These are phyloP conservation scores for Podaxis rugospora DNA, from an alignment of 768 basidiomycete species.

Conservation along the genomic window DNA sequence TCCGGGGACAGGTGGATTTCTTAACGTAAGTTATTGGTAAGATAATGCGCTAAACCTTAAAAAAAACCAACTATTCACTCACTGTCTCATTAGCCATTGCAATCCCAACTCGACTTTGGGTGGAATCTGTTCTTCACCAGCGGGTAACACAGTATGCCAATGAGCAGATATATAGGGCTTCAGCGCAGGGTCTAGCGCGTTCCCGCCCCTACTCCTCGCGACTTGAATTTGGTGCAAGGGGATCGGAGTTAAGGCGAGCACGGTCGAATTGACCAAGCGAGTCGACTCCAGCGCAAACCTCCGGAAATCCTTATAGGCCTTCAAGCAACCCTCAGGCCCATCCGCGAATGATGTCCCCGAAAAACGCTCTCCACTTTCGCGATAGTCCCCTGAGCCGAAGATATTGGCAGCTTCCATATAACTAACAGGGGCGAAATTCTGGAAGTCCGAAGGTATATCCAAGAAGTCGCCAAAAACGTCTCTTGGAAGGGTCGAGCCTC, in stretches of 20 bases:
- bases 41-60: background rate
- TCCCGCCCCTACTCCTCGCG: constrained; percentile 30
- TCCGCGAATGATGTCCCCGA: constrained; percentile 33
- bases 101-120: constrained; percentile 20
- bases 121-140: constrained; percentile 18
- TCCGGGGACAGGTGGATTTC: constrained; percentile 32
- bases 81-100: constrained; percentile 26
- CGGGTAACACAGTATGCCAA: constrained; percentile 25
- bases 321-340: constrained; percentile 23
- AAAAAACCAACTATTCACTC: constrained; percentile 9
- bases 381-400: constrained; percentile 24
- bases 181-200: constrained; percentile 32
- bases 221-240: constrained; percentile 28
- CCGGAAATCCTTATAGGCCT: constrained; percentile 27
- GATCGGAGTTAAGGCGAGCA: constrained; percentile 35
- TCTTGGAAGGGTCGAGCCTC: constrained; percentile 28
- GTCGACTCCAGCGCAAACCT: constrained; percentile 22
- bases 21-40: constrained; percentile 12
- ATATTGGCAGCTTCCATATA: constrained; percentile 30
- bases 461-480: constrained; percentile 35
- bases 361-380: constrained; percentile 30
- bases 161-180: constrained; percentile 31
- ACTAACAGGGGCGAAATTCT: constrained; percentile 26
- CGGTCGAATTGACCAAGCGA: constrained; percentile 20
- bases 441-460: constrained; percentile 26